A percentile compares a stretch with the other conserved stretches of the same genome.
These are phyloP conservation scores for Cucurbita maxima DNA, from an alignment of 306 rosid genomes.

Conservation along the genomic window DNA sequence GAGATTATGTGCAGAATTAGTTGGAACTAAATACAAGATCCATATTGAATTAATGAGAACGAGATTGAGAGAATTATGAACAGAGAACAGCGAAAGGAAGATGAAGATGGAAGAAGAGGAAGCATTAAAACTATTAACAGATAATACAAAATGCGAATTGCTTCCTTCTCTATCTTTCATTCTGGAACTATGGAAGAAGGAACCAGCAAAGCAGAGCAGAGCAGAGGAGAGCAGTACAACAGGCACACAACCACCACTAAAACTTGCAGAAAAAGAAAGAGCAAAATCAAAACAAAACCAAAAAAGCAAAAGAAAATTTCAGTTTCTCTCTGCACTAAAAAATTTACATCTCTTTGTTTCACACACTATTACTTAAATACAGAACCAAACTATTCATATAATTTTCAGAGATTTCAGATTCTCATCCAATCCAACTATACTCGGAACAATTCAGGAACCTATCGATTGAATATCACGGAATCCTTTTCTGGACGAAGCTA, in stretches of 20 bases:
- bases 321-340: neutral
- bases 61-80: neutral
- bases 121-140: neutral
- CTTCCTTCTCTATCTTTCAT: constrained; percentile 8
- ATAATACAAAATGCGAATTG: neutral
- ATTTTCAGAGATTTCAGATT: neutral
- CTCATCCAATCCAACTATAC: neutral
- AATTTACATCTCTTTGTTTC: constrained; percentile 1
- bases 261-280: neutral
- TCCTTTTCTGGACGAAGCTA: constrained; percentile 33
- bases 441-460: neutral
- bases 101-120: neutral
- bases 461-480: constrained; percentile 18
- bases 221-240: neutral
- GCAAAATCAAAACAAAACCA: neutral
- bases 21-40: neutral
- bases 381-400: neutral
- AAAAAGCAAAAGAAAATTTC: neutral
- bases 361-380: neutral
- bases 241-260: neutral
- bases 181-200: neutral
- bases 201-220: neutral
- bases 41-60: neutral
- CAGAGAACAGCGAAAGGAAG: neutral
- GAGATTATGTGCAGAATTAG: neutral